These are phyloP conservation scores for Biscogniauxia marginata DNA, from an alignment of 2,329 filamentous ascomycete species.

Conservation along the genomic window DNA sequence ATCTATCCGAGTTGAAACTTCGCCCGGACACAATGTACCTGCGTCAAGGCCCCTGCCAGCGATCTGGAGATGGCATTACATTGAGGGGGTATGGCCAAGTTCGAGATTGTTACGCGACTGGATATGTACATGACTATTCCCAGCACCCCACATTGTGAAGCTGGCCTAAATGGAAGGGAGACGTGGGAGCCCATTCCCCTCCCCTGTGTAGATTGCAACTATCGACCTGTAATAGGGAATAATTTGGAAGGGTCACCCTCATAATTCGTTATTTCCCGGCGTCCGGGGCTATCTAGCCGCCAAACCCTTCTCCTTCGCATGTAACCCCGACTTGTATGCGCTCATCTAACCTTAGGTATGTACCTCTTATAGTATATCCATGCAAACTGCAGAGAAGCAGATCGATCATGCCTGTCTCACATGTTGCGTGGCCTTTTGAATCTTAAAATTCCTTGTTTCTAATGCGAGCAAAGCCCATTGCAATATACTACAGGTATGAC, in stretches of 20 bases:
- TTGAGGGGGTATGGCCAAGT: background rate
- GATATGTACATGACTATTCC: background rate
- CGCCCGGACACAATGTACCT: constrained; percentile 29
- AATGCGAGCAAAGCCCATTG: too few relatives aligned
- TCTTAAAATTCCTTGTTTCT: too few relatives aligned
- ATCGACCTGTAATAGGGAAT: background rate
- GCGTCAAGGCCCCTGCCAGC: constrained; percentile 25
- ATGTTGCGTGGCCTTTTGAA: too few relatives aligned
- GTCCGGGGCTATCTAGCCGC: background rate
- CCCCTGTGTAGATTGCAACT: background rate
- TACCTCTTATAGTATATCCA: too few relatives aligned
- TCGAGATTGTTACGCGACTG: background rate
- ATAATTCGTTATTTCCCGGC: background rate
- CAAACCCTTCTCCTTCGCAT: background rate
- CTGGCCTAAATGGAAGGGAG: background rate
- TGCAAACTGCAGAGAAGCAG: too few relatives aligned
- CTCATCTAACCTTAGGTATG: background rate
- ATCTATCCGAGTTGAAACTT: constrained; percentile 23
- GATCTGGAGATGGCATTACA: constrained; percentile 19
- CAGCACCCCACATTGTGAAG: background rate
- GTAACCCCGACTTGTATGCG: background rate
- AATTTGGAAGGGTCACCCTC: background rate
- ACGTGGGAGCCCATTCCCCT: too few relatives aligned
- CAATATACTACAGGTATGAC: too few relatives aligned
- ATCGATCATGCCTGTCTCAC: too few relatives aligned